phyloP scores from a whole-genome alignment of 768 basidiomycete species.

The Coprinellus micaceus region DNA sequence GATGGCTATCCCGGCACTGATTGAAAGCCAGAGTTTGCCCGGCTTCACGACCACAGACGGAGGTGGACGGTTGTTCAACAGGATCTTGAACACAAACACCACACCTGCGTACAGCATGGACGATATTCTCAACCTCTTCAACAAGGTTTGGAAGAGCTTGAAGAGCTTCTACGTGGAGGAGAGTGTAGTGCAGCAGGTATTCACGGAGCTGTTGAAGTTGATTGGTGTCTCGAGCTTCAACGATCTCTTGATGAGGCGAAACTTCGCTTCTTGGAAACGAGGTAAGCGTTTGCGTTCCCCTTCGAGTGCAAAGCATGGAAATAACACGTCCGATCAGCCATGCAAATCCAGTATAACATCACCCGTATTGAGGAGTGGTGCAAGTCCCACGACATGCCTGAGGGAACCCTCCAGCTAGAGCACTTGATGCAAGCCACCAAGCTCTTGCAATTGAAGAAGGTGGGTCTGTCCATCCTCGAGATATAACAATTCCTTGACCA shows the following conservation, averaged over 20 bases:
- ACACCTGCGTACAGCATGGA: constrained; percentile 97
- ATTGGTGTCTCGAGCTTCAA: constrained; percentile 98
- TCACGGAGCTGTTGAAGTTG: constrained; percentile 91
- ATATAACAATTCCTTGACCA: constrained; percentile 6
- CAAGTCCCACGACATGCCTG: constrained; percentile 99
- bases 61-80: constrained; percentile 89
- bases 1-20: constrained; percentile 98
- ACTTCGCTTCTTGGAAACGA: constrained; percentile 99
- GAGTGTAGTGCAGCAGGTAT: constrained; percentile 90
- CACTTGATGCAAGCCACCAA: constrained; percentile 99
- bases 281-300: too few species aligned
- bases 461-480: constrained; percentile 22
- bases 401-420: constrained; percentile 94
- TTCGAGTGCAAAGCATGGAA: too few species aligned
- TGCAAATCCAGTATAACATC: constrained; percentile 99
- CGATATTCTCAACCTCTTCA: constrained; percentile 92
- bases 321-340: constrained; percentile 51
- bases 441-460: constrained; percentile 96
- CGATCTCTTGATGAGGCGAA: constrained; percentile 95
- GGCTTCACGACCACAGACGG: constrained; percentile 97
- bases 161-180: constrained; percentile 99
- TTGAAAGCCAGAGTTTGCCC: constrained; percentile 95
- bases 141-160: constrained; percentile 97
- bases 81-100: constrained; percentile 80
- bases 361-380: constrained; percentile 99